These are phyloP conservation scores for Xylaria intraflava DNA, from an alignment of 495 filamentous ascomycete genomes.

Conservation along the genomic window DNA sequence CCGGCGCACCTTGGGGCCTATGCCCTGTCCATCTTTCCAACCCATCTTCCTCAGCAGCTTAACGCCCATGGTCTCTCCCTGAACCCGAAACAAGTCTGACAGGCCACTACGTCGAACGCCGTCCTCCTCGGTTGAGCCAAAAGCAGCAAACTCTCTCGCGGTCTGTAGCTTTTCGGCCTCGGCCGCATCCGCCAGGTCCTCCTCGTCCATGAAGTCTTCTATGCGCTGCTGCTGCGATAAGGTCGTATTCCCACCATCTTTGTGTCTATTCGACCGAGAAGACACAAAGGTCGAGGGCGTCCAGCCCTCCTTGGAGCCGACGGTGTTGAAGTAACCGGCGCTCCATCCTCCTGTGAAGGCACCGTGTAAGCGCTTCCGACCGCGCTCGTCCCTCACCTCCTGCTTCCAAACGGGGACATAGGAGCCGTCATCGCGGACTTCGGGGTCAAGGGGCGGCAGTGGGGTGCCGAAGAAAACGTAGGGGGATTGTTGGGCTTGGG, in stretches of 20 bases:
- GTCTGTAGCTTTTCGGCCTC: constrained; percentile 71
- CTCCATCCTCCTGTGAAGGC: constrained; percentile 96
- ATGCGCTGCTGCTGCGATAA: constrained; percentile 54
- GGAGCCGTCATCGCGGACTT: constrained; percentile 82
- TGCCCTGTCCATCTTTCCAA: constrained; percentile 88
- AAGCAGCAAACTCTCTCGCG: constrained; percentile 60
- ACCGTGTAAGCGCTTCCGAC: constrained; percentile 85
- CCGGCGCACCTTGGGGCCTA: constrained; percentile 82
- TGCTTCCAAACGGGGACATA: constrained; percentile 96
- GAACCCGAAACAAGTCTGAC: constrained; percentile 66
- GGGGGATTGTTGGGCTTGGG: constrained; percentile 64
- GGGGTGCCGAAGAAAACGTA: constrained; percentile 82
- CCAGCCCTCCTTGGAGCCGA: constrained; percentile 98
- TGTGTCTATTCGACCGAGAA: constrained; percentile 70
- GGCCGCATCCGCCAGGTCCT: constrained; percentile 82
- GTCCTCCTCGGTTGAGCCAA: constrained; percentile 63
- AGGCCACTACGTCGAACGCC: constrained; percentile 47
- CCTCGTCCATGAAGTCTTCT: constrained; percentile 98
- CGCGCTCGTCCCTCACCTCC: constrained; percentile 89
- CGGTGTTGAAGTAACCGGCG: constrained; percentile 97
- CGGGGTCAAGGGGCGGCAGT: constrained; percentile 71
- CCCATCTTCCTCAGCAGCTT: constrained; percentile 90
- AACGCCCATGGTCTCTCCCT: constrained; percentile 82
- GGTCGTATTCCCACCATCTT: constrained; percentile 49
- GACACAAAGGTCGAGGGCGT: constrained; percentile 86